Evolutionary conservation across 179 eudicot genomes (phyloP), one percentile per base, ranked within the genome.

Genomic region (Silene coronaria): DNA sequence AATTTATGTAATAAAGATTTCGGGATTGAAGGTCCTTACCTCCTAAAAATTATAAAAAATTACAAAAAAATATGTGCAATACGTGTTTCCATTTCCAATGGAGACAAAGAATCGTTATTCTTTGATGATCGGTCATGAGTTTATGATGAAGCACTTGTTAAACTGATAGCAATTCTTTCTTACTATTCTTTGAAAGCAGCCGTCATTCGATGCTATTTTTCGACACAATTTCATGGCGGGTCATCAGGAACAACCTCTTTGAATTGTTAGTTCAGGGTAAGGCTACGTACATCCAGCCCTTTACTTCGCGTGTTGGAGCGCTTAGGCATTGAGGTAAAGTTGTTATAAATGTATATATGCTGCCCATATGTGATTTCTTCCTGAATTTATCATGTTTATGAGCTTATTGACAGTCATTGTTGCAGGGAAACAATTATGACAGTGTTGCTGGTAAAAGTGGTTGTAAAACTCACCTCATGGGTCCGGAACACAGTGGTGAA

Each of bases 401-500:
- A 14, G 42, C 59, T 51, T 48, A 69, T 6, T 70, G 74, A 71
- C 61, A 27, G 61, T 53, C 74, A 58, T 58, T 19, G 74, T 71
- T 30, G 23, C 66, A 72, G 48, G 74, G 23, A 58, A 72, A n/a
- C 11, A 21, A 27, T 19, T n/a, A 14, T 48, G 26, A 45, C 21
- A 46, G 34, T 14, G 46, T 36, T 22, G 19, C 24, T 22, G 34
- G 26, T 69, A 23, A 45, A 67, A 22, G 28, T 6, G 14, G 9
- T 66, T 71, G 63, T 28, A 63, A n/a, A 59, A 82, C 85, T 75
- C 87, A 91, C 98, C 83, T 94, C 98, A 79, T 94, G 98, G 53
- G 98, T 94, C 3, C 98, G 87, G 75, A 92, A 94, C 17, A 94
- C 88, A 61, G 93, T 84, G 65, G 98, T 90, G 87, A 94, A 94